Evolutionary conservation across 2,329 filamentous ascomycete species (phyloP).

Genomic region (Cryphonectria naterciae): DNA sequence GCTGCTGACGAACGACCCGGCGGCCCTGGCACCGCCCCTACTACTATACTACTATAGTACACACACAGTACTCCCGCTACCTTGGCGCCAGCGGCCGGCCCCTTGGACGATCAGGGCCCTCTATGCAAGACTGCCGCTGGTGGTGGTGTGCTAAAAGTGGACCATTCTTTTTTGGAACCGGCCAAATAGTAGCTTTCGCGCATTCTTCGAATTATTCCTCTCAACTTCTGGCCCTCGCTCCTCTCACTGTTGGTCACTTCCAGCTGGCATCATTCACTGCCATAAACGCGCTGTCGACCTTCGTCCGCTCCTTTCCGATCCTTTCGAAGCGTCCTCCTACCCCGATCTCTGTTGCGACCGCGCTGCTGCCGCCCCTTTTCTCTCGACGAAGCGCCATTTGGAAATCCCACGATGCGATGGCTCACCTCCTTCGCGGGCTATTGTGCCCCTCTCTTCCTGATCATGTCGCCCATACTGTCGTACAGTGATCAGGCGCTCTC

Average conservation of each 20-base stretch:
- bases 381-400: neutral
- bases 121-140: neutral
- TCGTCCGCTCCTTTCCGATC: neutral
- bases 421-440: conserved; percentile 56
- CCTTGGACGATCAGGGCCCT: neutral
- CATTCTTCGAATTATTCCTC: neutral
- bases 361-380: neutral
- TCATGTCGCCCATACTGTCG: conserved; percentile 65
- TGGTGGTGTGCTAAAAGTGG: conserved; percentile 8
- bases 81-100: neutral
- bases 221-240: neutral
- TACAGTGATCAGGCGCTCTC: conserved; percentile 69
- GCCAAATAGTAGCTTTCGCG: conserved; percentile 4
- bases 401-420: conserved; percentile 43
- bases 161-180: conserved; percentile 1
- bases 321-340: neutral
- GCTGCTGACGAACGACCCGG: neutral
- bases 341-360: neutral
- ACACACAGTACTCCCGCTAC: neutral
- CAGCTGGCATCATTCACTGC: neutral
- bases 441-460: conserved; percentile 65
- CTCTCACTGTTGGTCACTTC: neutral
- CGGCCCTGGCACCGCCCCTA: neutral
- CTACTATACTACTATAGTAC: neutral
- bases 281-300: neutral